These are phyloP conservation scores for Thamnidium elegans DNA, from an alignment of 192 early-diverging fungal genomes.

Conservation along the genomic window DNA sequence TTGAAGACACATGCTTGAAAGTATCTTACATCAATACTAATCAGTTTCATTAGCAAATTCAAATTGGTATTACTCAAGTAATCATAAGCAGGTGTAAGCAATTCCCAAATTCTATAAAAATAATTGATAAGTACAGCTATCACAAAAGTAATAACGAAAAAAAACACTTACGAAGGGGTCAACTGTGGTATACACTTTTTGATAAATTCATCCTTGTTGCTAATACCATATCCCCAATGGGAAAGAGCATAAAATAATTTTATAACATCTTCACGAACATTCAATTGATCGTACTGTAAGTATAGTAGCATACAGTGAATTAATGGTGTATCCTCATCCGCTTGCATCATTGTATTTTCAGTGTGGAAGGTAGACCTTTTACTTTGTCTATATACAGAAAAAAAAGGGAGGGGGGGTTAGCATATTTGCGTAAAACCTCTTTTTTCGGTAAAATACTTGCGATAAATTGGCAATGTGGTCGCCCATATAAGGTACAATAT, in stretches of 20 bases:
- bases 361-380: slow-evolving; percentile 21
- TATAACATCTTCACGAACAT: slow-evolving; percentile 42
- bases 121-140: background rate
- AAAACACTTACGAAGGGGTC: slow-evolving; percentile 43
- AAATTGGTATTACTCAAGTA: slow-evolving; percentile 39
- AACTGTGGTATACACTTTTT: slow-evolving; percentile 44
- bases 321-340: slow-evolving; percentile 28
- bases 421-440: too few relatives aligned
- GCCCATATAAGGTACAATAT: slow-evolving; percentile 34
- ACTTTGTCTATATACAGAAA: slow-evolving; percentile 1
- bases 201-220: slow-evolving; percentile 47
- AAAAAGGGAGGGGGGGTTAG: too few relatives aligned
- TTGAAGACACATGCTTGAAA: slow-evolving; percentile 46
- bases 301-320: slow-evolving; percentile 37
- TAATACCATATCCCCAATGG: slow-evolving; percentile 39
- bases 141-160: background rate
- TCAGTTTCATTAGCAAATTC: slow-evolving; percentile 44
- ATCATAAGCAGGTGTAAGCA: slow-evolving; percentile 45
- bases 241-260: slow-evolving; percentile 43
- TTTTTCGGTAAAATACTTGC: slow-evolving; percentile 16
- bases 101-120: slow-evolving; percentile 49
- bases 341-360: slow-evolving; percentile 21
- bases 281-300: slow-evolving; percentile 35
- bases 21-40: slow-evolving; percentile 31
- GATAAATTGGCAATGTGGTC: slow-evolving; percentile 17